phyloP scores from a whole-genome alignment of 2,329 filamentous ascomycete species.

The Chrysosporium queenslandicum region DNA sequence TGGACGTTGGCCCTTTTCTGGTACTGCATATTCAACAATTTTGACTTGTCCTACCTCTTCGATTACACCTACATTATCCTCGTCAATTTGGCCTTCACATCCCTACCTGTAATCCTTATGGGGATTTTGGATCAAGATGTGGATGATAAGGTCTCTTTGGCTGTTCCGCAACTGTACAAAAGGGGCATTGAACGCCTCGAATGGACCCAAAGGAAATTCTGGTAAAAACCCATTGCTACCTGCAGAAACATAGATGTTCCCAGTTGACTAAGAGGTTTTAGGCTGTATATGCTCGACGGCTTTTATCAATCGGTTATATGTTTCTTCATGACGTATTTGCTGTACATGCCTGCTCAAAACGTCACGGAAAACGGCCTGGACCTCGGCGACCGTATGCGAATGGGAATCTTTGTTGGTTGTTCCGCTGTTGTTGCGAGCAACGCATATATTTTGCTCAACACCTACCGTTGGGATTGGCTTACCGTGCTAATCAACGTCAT shows the following conservation, averaged over 20 bases:
- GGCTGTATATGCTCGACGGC: constrained; percentile 89
- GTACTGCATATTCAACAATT: constrained; percentile 93
- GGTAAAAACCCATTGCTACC: constrained; percentile 46
- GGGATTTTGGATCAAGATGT: constrained; percentile 96
- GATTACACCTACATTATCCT: constrained; percentile 96
- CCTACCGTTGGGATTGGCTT: constrained; percentile 96
- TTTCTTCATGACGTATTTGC: constrained; percentile 84
- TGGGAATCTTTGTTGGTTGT: constrained; percentile 79
- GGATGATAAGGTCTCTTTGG: constrained; percentile 82
- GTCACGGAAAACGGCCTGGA: constrained; percentile 62
- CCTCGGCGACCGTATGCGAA: constrained; percentile 67
- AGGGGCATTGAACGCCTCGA: constrained; percentile 91
- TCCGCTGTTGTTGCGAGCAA: constrained; percentile 84
- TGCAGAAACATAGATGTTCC: not conserved
- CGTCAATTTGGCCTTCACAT: constrained; percentile 95
- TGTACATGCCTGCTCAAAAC: constrained; percentile 60
- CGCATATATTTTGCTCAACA: constrained; percentile 88
- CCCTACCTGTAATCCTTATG: constrained; percentile 86
- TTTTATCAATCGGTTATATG: constrained; percentile 88
- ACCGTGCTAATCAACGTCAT: constrained; percentile 72
- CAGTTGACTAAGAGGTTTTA: constrained; percentile 27
- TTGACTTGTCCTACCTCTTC: constrained; percentile 92
- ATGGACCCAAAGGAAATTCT: constrained; percentile 95
- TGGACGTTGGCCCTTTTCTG: constrained; percentile 97
- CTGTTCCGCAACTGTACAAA: constrained; percentile 89